Conservation (phyloP, 2,329 filamentous ascomycete genomes). For the Epichloe sp. region DNA sequence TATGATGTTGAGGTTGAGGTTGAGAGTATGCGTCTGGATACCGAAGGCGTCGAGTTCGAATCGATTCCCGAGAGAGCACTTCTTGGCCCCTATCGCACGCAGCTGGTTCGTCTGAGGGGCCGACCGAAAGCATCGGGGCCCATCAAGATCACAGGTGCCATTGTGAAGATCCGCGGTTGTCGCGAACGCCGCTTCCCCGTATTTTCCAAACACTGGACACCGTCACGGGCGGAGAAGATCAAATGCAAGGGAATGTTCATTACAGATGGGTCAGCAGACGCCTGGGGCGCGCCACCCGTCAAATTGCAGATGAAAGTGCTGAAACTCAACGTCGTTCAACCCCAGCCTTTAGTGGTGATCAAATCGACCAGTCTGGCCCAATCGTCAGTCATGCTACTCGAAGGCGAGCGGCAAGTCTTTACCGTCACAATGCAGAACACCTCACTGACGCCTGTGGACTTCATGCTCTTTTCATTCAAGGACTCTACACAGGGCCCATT, state of each 20-base stretch:
- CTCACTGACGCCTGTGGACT: slow-evolving; percentile 64
- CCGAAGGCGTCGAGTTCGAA: slow-evolving; percentile 60
- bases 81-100: slow-evolving; percentile 71
- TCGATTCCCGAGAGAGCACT: slow-evolving; percentile 50
- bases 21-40: slow-evolving; percentile 64
- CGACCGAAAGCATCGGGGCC: slow-evolving; percentile 53
- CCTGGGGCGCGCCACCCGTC: slow-evolving; percentile 21
- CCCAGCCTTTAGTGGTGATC: slow-evolving; percentile 65
- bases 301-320: slow-evolving; percentile 38
- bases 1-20: slow-evolving; percentile 89
- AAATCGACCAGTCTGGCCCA: slow-evolving; percentile 69
- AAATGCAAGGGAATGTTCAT: slow-evolving; percentile 59
- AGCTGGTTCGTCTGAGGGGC: slow-evolving; percentile 60
- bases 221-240: slow-evolving; percentile 55
- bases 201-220: slow-evolving; percentile 63
- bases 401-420: slow-evolving; percentile 72
- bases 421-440: slow-evolving; percentile 69
- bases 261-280: slow-evolving; percentile 33
- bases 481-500: slow-evolving; percentile 74
- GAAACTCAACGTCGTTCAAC: slow-evolving; percentile 60
- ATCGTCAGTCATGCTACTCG: slow-evolving; percentile 80
- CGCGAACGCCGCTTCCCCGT: slow-evolving; percentile 74
- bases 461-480: slow-evolving; percentile 77
- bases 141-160: slow-evolving; percentile 63
- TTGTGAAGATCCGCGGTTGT: slow-evolving; percentile 70